Base-by-base conservation (phyloP, 2,329 filamentous ascomycete species). In the Diaporthe ampelina region DNA sequence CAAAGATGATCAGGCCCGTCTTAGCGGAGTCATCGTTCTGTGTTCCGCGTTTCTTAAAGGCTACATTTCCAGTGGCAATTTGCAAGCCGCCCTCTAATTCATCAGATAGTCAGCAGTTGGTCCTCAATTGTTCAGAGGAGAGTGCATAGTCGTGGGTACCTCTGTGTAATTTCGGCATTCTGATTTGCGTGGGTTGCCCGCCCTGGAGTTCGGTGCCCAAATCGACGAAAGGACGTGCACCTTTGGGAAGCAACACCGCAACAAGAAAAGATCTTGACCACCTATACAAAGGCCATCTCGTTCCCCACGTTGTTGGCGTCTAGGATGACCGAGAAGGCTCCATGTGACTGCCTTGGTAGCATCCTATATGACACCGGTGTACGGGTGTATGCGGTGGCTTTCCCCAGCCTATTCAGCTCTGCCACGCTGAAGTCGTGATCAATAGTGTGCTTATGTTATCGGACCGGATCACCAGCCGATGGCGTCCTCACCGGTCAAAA, bases 341-440 rank as follows among this genome's bases (percentile, higher is more conserved):
- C 57, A 10, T 59, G 57, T 59, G 57, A 40, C 32, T 11, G 15
- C 11, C 1, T 13, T 3, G 37, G 37, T 24, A 32, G 32, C 57
- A 59, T 59, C n/a, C 21, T 40, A 9, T 59, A 37, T 50, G 45
- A 50, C 35, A 59, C 57, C 35, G 37, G 37, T 40, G 11, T 40
- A 40, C 37, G 37, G 57, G 21, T 40, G 57, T 40, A 17, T 37
- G 57, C n/a, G 35, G 57, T 59, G 57, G 57, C 57, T 40, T 59
- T 13, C 37, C 32, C 6, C 37, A 35, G 19, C 32, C 13, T 8
- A n/a, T 59, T 59, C 57, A 59, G 57, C 57, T 59, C 56, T 6
- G 21, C 21, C 21, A 37, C 32, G 19, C 17, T 37, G 19, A 24
- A 13, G 56, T 17, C 56, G 37, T 37, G 21, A 35, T 58, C 56